Percentiles rank a stretch among this genome's conserved stretches.
These are phyloP conservation scores for Fusarium albosuccineum DNA, from an alignment of 2,329 filamentous ascomycete species.

Conservation along the genomic window DNA sequence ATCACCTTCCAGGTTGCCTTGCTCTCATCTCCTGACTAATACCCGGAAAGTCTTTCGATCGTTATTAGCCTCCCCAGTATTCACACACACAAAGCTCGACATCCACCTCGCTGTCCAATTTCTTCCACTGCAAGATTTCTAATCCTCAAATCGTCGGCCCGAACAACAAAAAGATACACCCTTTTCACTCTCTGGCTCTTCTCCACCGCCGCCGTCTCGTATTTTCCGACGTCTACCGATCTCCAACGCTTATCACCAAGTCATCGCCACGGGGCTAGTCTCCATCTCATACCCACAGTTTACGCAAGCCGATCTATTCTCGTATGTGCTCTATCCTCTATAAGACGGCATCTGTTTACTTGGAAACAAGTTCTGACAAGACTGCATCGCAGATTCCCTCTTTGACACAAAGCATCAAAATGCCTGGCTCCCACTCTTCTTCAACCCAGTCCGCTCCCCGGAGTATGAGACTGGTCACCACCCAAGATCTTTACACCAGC, in stretches of 20 bases:
- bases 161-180: constrained; percentile 9
- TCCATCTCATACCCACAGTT: constrained; percentile 42
- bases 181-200: not conserved
- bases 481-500: constrained; percentile 66
- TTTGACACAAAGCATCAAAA: constrained; percentile 38
- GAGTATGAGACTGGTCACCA: constrained; percentile 58
- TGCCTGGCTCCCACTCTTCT: constrained; percentile 54
- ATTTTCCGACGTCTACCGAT: constrained; percentile 13
- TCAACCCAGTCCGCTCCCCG: constrained; percentile 62
- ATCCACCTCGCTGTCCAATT: not conserved
- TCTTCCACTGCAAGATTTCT: constrained; percentile 5
- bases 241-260: constrained; percentile 27
- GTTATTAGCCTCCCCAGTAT: constrained; percentile 11
- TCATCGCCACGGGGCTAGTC: constrained; percentile 32
- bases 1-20: constrained; percentile 13
- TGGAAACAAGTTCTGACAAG: constrained; percentile 17
- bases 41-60: constrained; percentile 20
- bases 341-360: constrained; percentile 16
- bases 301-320: constrained; percentile 44
- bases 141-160: constrained; percentile 2
- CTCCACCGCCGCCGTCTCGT: constrained; percentile 22
- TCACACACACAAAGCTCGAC: not conserved
- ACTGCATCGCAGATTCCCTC: constrained; percentile 14
- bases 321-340: constrained; percentile 36
- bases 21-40: constrained; percentile 13